These are phyloP conservation scores for Fusarium austroafricanum DNA, from an alignment of 2,329 filamentous ascomycete genomes.

Conservation along the genomic window DNA sequence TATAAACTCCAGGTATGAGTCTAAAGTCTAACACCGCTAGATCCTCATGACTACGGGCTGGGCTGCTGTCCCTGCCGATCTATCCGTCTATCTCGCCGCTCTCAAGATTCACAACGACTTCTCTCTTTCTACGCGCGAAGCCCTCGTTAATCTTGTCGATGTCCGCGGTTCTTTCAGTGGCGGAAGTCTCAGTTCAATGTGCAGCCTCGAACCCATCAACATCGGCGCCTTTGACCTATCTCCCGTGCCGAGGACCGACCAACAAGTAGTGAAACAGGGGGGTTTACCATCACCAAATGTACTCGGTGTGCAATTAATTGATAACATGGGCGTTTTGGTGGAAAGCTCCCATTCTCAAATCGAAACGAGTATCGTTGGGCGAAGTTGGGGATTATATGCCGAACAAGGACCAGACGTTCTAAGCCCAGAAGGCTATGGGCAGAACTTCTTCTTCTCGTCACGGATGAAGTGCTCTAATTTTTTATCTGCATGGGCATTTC, in stretches of 20 bases:
- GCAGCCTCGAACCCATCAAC: slow-evolving; percentile 9
- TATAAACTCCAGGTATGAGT: neutral
- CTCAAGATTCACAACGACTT: slow-evolving; percentile 16
- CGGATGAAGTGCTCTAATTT: slow-evolving; percentile 9
- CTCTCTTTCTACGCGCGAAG: slow-evolving; percentile 24
- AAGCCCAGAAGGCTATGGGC: slow-evolving; percentile 4
- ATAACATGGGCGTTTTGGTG: slow-evolving; percentile 7
- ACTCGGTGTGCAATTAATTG: slow-evolving; percentile 1
- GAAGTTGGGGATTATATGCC: slow-evolving; percentile 28
- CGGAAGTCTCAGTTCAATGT: slow-evolving; percentile 36
- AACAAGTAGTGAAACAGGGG: neutral
- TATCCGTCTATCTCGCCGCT: slow-evolving; percentile 30
- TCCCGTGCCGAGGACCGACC: neutral
- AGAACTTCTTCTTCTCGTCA: slow-evolving; percentile 16
- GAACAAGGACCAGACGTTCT: slow-evolving; percentile 1
- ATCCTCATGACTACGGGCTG: slow-evolving; percentile 36
- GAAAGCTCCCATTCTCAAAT: slow-evolving; percentile 26
- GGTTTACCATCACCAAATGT: neutral
- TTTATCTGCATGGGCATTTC: slow-evolving; percentile 6
- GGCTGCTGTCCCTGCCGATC: slow-evolving; percentile 34
- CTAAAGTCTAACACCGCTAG: slow-evolving; percentile 7
- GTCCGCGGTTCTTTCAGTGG: slow-evolving; percentile 29
- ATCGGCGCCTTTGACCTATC: slow-evolving; percentile 7
- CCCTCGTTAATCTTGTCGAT: slow-evolving; percentile 23
- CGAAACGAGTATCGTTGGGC: slow-evolving; percentile 31